phyloP scores from a whole-genome alignment of 2,329 filamentous ascomycete genomes.

The Alternaria brassicicola region DNA sequence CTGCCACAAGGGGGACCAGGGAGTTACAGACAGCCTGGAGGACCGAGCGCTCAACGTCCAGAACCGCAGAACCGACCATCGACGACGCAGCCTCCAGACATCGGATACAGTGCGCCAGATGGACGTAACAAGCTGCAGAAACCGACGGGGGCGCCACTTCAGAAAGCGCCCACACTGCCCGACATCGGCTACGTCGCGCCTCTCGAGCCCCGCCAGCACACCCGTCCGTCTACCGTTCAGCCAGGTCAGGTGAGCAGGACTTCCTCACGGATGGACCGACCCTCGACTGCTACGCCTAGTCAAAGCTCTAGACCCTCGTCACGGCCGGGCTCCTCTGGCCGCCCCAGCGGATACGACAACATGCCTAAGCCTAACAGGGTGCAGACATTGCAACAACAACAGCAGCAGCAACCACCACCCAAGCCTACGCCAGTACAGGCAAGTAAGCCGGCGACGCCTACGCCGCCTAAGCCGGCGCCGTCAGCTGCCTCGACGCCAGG shows the following conservation, averaged over 20 bases:
- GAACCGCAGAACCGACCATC: slow-evolving; percentile 45
- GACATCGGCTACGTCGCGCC: slow-evolving; percentile 49
- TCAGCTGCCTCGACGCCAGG: slow-evolving; percentile 51
- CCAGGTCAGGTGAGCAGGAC: slow-evolving; percentile 44
- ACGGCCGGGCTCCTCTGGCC: slow-evolving; percentile 41
- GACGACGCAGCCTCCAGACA: slow-evolving; percentile 50
- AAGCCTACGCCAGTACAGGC: slow-evolving; percentile 26
- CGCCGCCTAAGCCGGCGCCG: slow-evolving; percentile 39
- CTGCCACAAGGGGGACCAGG: slow-evolving; percentile 42
- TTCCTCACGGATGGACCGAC: slow-evolving; percentile 33
- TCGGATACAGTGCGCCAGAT: slow-evolving; percentile 53
- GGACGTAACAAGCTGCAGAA: slow-evolving; percentile 54
- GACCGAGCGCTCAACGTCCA: slow-evolving; percentile 46
- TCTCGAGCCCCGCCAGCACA: slow-evolving; percentile 44
- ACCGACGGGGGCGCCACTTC: slow-evolving; percentile 33
- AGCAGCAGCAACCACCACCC: slow-evolving; percentile 27
- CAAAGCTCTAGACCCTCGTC: slow-evolving; percentile 26
- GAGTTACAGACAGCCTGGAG: slow-evolving; percentile 48
- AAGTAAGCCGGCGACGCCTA: slow-evolving; percentile 29
- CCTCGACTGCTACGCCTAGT: slow-evolving; percentile 30
- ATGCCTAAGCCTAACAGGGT: slow-evolving; percentile 34
- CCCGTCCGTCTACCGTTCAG: slow-evolving; percentile 42
- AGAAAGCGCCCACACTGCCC: slow-evolving; percentile 42
- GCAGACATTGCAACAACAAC: slow-evolving; percentile 33
- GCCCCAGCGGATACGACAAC: slow-evolving; percentile 31